A percentile compares a stretch with the other conserved stretches of the same genome.
Evolutionary conservation across 768 basidiomycete species (phyloP).

Genomic region (Leccinellum albellum): DNA sequence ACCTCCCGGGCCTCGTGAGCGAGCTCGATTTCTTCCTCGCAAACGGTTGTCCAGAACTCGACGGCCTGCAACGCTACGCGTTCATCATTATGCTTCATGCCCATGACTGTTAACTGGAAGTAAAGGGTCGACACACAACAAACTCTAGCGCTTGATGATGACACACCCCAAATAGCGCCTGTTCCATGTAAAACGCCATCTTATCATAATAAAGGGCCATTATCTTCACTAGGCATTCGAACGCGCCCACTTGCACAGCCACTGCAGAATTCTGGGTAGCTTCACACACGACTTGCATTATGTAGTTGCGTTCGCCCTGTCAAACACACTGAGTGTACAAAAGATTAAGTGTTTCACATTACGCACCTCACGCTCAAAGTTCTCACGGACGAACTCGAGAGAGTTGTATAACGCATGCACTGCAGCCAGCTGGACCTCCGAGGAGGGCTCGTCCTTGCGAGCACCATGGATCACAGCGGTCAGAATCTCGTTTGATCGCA

Average conservation of each 20-base stretch:
- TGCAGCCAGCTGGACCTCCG: constrained; percentile 90
- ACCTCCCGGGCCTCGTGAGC: constrained; percentile 91
- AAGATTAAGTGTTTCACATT: neutral
- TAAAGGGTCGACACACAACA: constrained; percentile 11
- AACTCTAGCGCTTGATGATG: constrained; percentile 3
- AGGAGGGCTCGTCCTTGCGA: constrained; percentile 87
- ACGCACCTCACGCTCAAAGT: constrained; percentile 94
- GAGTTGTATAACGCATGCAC: constrained; percentile 93
- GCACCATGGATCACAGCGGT: constrained; percentile 99
- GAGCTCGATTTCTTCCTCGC: constrained; percentile 94
- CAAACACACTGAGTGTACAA: constrained; percentile 2
- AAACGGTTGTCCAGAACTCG: constrained; percentile 99
- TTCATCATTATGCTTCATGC: constrained; percentile 93
- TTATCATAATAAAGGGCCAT: constrained; percentile 99
- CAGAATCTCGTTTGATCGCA: constrained; percentile 93
- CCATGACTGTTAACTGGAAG: constrained; percentile 85
- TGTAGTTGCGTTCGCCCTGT: constrained; percentile 98
- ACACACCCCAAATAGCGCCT: constrained; percentile 92
- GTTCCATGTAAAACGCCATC: constrained; percentile 99
- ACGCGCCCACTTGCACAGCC: constrained; percentile 90
- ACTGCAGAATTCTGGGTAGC: constrained; percentile 84
- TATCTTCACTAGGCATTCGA: constrained; percentile 92
- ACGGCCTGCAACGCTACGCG: constrained; percentile 92
- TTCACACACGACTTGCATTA: constrained; percentile 99
- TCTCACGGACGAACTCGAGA: constrained; percentile 94